These are phyloP conservation scores for Calonectria ilicicola DNA, from an alignment of 2,329 filamentous ascomycete species.

Conservation along the genomic window DNA sequence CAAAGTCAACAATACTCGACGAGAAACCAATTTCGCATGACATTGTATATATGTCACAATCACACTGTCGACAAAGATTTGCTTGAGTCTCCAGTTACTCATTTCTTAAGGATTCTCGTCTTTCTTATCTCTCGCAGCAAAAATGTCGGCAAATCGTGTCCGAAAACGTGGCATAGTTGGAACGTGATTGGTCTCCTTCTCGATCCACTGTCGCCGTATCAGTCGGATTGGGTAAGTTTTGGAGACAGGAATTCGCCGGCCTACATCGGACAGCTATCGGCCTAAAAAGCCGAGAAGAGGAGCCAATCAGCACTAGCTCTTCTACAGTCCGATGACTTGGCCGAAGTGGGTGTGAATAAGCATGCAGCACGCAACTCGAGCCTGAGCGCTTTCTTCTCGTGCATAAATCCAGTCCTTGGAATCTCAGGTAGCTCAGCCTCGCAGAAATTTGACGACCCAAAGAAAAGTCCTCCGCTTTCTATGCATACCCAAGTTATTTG, in stretches of 20 bases:
- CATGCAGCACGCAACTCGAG: not conserved
- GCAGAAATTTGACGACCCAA: too few species aligned
- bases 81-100: too few species aligned
- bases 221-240: not conserved
- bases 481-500: not conserved
- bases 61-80: too few species aligned
- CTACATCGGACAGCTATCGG: not conserved
- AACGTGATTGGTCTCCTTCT: not conserved
- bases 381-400: not conserved
- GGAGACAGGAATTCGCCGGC: not conserved
- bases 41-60: too few species aligned
- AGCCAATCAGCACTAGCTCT: not conserved
- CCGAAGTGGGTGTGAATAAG: not conserved
- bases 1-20: too few species aligned
- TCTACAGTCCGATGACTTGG: not conserved
- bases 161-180: not conserved
- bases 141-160: not conserved
- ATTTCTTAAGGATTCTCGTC: too few species aligned
- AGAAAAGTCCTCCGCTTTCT: not conserved
- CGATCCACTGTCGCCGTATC: not conserved
- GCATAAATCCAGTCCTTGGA: not conserved
- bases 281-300: not conserved
- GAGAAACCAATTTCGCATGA: too few species aligned
- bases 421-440: not conserved
- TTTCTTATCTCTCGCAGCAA: too few species aligned